Conservation (phyloP, 2,329 filamentous ascomycete species). For the Aspergillus sp. region DNA sequence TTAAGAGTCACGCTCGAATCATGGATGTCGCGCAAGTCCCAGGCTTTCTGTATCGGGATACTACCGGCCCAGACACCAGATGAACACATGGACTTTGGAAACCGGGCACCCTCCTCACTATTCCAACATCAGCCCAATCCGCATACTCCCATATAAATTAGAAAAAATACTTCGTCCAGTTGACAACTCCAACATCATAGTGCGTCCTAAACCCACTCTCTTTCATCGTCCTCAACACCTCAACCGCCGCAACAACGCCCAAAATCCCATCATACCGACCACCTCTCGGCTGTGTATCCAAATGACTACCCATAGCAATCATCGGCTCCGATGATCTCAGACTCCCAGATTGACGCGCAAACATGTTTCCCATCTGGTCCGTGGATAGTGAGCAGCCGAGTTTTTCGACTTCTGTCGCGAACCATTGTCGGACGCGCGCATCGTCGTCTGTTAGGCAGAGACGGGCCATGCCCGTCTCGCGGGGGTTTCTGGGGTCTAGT, state of each 20-base stretch:
- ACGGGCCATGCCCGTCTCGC: constrained; percentile 58
- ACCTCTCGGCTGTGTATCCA: constrained; percentile 25
- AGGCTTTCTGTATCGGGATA: constrained; percentile 55
- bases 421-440: constrained; percentile 63
- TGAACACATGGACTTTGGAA: constrained; percentile 64
- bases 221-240: constrained; percentile 59
- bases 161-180: constrained; percentile 40
- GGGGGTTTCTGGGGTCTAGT: constrained; percentile 7
- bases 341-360: constrained; percentile 17
- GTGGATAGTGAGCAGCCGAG: constrained; percentile 58
- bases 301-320: constrained; percentile 43
- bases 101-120: constrained; percentile 71
- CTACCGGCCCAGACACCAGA: constrained; percentile 67
- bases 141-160: background rate
- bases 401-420: constrained; percentile 51
- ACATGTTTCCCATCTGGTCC: constrained; percentile 52
- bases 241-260: constrained; percentile 61
- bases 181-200: constrained; percentile 62
- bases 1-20: constrained; percentile 51
- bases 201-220: constrained; percentile 61
- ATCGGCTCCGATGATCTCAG: constrained; percentile 16
- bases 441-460: constrained; percentile 63
- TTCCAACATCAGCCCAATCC: background rate
- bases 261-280: constrained; percentile 66
- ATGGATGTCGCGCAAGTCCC: constrained; percentile 52